Evolutionary conservation across 805 yeast species (phyloP).

Genomic region (Cyberlindnera nakhonratchasimensis): DNA sequence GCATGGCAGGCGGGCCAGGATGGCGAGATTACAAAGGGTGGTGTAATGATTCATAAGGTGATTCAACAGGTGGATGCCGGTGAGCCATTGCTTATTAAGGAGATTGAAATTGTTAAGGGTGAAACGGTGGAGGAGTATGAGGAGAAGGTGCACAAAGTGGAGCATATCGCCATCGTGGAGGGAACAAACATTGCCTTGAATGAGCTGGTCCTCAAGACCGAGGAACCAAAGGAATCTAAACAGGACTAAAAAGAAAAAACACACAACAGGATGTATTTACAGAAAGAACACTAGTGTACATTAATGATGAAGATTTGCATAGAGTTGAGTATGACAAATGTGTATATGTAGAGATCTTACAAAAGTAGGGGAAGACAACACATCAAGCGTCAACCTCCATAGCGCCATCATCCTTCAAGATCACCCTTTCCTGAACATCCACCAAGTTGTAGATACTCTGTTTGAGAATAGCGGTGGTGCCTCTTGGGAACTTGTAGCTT

Average conservation of each 20-base stretch:
- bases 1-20: conserved; percentile 94
- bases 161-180: conserved; percentile 91
- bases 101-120: conserved; percentile 63
- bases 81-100: conserved; percentile 79
- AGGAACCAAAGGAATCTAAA: background rate
- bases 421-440: conserved; percentile 64
- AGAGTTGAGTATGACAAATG: too few relatives aligned
- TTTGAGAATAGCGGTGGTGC: conserved; percentile 86
- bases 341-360: background rate
- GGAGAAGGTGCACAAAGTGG: conserved; percentile 73
- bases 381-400: conserved; percentile 23
- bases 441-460: conserved; percentile 62
- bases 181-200: conserved; percentile 67
- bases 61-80: conserved; percentile 95
- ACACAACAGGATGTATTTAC: too few relatives aligned
- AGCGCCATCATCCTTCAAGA: conserved; percentile 37
- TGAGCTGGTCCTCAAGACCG: conserved; percentile 16
- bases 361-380: background rate
- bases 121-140: conserved; percentile 82
- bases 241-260: background rate
- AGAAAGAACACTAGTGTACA: conserved; percentile 4
- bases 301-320: background rate
- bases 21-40: conserved; percentile 73
- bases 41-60: conserved; percentile 97
- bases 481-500: conserved; percentile 82